These are phyloP conservation scores for Lodderomyces oxycetoniae DNA, from an alignment of 1,139 yeast species.

Conservation along the genomic window DNA sequence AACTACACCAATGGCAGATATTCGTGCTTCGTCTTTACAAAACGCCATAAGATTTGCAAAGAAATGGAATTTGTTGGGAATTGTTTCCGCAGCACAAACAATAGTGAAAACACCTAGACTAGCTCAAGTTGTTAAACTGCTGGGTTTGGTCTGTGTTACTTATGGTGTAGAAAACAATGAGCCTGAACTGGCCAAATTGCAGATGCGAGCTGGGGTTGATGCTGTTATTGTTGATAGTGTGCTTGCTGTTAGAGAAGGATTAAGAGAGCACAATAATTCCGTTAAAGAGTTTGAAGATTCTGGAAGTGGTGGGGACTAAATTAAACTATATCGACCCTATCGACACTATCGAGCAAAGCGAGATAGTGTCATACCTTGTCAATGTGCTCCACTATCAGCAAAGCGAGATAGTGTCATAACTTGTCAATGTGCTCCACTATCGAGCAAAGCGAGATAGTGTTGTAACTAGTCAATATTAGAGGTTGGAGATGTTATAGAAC, in stretches of 20 bases:
- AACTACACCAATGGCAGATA: constrained; percentile 76
- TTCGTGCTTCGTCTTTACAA: constrained; percentile 82
- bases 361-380: too few relatives aligned
- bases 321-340: too few relatives aligned
- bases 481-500: too few relatives aligned
- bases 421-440: too few relatives aligned
- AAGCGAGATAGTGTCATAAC: not conserved
- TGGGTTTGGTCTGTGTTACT: constrained; percentile 90
- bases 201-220: constrained; percentile 93
- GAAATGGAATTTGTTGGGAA: constrained; percentile 88
- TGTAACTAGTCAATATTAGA: too few relatives aligned
- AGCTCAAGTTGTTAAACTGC: constrained; percentile 81
- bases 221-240: constrained; percentile 97
- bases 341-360: too few relatives aligned
- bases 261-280: constrained; percentile 38
- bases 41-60: constrained; percentile 89
- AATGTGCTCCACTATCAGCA: too few relatives aligned
- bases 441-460: not conserved
- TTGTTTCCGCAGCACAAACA: constrained; percentile 86
- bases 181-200: constrained; percentile 79
- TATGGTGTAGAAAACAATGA: constrained; percentile 84
- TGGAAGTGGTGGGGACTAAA: constrained; percentile 9
- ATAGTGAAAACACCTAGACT: constrained; percentile 83
- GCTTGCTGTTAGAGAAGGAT: constrained; percentile 82
- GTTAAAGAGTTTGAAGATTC: constrained; percentile 15